These are phyloP conservation scores for Nothophoma quercina DNA, from an alignment of 2,329 filamentous ascomycete species.

Conservation along the genomic window DNA sequence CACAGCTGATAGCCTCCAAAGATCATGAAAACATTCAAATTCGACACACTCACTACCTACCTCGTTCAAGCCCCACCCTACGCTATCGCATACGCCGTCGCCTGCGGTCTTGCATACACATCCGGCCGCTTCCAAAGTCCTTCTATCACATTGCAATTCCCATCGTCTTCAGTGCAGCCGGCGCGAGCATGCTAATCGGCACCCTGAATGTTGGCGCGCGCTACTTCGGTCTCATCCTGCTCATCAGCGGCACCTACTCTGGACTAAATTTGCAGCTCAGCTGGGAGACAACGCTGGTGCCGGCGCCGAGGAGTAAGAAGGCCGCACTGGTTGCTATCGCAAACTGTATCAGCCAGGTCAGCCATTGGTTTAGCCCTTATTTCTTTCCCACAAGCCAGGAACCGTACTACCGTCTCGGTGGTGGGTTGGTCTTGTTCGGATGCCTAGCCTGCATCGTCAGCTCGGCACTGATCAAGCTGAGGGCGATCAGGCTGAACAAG, in stretches of 20 bases:
- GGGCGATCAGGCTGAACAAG: constrained; percentile 37
- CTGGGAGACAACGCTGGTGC: constrained; percentile 55
- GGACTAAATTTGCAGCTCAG: constrained; percentile 53
- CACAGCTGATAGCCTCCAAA: too few species aligned
- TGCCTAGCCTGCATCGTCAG: constrained; percentile 31
- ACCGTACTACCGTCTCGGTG: constrained; percentile 31
- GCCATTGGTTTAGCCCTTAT: constrained; percentile 55
- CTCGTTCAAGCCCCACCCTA: constrained; percentile 55
- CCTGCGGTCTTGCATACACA: constrained; percentile 34
- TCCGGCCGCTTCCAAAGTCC: constrained; percentile 39
- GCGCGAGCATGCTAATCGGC: constrained; percentile 37
- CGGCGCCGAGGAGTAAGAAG: constrained; percentile 51
- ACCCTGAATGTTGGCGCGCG: constrained; percentile 36
- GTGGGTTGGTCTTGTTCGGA: constrained; percentile 36
- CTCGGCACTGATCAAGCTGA: constrained; percentile 29
- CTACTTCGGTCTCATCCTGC: constrained; percentile 18
- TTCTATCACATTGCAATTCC: constrained; percentile 40
- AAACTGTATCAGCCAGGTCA: constrained; percentile 51
- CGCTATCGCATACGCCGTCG: constrained; percentile 37
- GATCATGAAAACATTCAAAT: constrained; percentile 33
- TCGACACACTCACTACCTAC: constrained; percentile 42
- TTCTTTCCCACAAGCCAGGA: constrained; percentile 44
- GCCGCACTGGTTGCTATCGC: constrained; percentile 55
- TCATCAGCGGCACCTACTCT: constrained; percentile 50
- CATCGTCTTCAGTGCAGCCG: constrained; percentile 30